phyloP scores from a whole-genome alignment of 2,329 filamentous ascomycete genomes.

The Zymoseptoria crescenta region DNA sequence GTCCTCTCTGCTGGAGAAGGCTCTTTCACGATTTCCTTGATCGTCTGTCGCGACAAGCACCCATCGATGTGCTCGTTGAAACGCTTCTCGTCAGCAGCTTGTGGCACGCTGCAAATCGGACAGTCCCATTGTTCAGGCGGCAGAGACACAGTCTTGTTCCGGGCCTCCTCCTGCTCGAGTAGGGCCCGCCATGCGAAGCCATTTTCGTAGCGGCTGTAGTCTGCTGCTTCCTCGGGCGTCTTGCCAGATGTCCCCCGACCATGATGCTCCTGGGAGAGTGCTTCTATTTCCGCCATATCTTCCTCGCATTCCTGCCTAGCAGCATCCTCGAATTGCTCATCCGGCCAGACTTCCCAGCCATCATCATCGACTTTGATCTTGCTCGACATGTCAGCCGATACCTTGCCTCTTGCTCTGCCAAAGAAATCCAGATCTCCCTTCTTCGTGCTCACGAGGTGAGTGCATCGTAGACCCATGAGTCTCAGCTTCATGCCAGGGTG shows the following conservation, averaged over 20 bases:
- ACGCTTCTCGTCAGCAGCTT: slow-evolving; percentile 61
- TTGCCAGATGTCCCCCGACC: slow-evolving; percentile 14
- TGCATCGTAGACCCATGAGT: slow-evolving; percentile 82
- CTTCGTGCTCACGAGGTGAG: slow-evolving; percentile 77
- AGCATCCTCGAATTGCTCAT: slow-evolving; percentile 57
- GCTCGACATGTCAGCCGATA: slow-evolving; percentile 25
- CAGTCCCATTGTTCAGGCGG: slow-evolving; percentile 62
- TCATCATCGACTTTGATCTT: slow-evolving; percentile 37
- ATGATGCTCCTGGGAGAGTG: slow-evolving; percentile 47
- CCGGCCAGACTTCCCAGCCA: slow-evolving; percentile 62
- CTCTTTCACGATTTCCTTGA: slow-evolving; percentile 69
- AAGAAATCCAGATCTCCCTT: slow-evolving; percentile 77
- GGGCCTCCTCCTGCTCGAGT: slow-evolving; percentile 30
- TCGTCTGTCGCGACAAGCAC: slow-evolving; percentile 78
- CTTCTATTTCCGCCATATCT: slow-evolving; percentile 54
- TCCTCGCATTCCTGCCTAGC: slow-evolving; percentile 53
- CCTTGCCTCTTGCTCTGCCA: slow-evolving; percentile 38
- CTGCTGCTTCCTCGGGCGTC: slow-evolving; percentile 6
- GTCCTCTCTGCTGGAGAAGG: slow-evolving; percentile 9
- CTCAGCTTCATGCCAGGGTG: slow-evolving; percentile 70
- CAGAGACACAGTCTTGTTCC: slow-evolving; percentile 6
- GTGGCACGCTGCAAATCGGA: slow-evolving; percentile 74
- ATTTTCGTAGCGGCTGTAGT: slow-evolving; percentile 27
- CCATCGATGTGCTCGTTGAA: slow-evolving; percentile 93
- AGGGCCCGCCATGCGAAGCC: slow-evolving; percentile 28